Conservation (phyloP, 2,329 filamentous ascomycete genomes). For the Microsporum audouinii region DNA sequence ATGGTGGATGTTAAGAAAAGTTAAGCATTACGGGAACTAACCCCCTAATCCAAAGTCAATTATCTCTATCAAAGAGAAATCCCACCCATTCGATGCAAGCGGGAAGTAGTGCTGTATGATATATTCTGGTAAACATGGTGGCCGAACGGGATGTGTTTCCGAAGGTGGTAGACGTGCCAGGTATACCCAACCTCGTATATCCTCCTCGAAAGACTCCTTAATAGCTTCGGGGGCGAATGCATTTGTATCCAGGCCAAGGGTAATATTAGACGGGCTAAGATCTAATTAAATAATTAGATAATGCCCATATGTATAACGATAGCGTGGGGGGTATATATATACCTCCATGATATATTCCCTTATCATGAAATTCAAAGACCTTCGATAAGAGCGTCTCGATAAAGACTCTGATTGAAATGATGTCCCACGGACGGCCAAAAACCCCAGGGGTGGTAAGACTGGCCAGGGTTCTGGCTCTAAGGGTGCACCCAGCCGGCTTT, state of each 20-base stretch:
- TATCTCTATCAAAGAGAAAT: slow-evolving; percentile 10
- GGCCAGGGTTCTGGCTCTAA: neutral
- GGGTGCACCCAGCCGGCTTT: neutral
- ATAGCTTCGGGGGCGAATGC: neutral
- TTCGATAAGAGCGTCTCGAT: neutral
- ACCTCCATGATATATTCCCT: neutral
- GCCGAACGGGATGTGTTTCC: neutral
- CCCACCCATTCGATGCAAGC: neutral
- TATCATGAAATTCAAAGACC: neutral
- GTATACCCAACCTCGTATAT: neutral
- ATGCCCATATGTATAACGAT: neutral
- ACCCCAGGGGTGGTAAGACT: neutral
- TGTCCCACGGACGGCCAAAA: neutral
- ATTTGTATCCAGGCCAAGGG: neutral
- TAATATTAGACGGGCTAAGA: neutral
- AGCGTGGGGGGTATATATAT: neutral
- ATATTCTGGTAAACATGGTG: neutral
- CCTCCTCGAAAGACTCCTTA: neutral
- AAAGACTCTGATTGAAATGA: neutral
- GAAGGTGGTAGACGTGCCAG: neutral
- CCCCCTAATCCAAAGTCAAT: slow-evolving; percentile 12
- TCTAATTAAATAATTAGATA: neutral
- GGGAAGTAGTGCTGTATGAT: neutral
- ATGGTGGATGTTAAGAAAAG: neutral
- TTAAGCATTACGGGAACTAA: neutral